Percentiles rank a stretch among this genome's conserved stretches.
Conservation (phyloP, 208 protist species). For the Trypanosoma lewisi region DNA sequence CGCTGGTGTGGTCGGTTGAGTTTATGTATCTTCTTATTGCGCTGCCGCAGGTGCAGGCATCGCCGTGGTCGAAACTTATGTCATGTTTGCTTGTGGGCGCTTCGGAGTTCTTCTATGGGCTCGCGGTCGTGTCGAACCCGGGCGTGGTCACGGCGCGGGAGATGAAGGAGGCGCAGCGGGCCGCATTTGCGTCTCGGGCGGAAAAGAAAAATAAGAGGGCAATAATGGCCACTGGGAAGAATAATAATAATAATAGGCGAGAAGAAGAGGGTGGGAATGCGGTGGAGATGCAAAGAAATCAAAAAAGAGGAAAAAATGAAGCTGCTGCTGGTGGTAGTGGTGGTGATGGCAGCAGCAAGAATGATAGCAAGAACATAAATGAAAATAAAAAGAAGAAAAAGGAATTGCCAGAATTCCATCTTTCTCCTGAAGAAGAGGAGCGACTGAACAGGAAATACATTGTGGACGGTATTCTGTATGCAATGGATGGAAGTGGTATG, state of each 20-base stretch:
- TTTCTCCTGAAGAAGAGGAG: constrained; percentile 53
- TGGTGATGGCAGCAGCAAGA: not conserved
- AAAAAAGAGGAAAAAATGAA: not conserved
- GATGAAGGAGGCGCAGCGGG: constrained; percentile 34
- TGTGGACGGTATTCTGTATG: constrained; percentile 79
- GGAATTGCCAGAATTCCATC: constrained; percentile 7
- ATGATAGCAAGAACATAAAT: not conserved
- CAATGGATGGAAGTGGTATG: constrained; percentile 24
- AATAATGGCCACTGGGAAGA: no score
- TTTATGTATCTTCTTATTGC: constrained; percentile 66
- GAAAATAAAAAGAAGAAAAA: not conserved
- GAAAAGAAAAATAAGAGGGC: not conserved
- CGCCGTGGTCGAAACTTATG: constrained; percentile 45
- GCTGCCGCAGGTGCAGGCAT: constrained; percentile 50
- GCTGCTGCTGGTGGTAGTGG: not conserved
- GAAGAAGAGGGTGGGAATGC: no score
- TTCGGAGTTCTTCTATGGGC: constrained; percentile 64
- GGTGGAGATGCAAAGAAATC: no score
- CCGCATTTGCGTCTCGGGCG: not conserved
- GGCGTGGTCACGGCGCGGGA: constrained; percentile 66
- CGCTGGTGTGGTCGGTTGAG: constrained; percentile 82
- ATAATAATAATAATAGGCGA: not conserved
- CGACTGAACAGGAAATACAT: constrained; percentile 66
- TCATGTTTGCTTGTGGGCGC: constrained; percentile 56
- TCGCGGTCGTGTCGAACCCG: constrained; percentile 76